Evolutionary conservation across 345 rosid genomes (phyloP), one percentile per base, ranked within the genome.

Genomic region (Linum usitatissimum): DNA sequence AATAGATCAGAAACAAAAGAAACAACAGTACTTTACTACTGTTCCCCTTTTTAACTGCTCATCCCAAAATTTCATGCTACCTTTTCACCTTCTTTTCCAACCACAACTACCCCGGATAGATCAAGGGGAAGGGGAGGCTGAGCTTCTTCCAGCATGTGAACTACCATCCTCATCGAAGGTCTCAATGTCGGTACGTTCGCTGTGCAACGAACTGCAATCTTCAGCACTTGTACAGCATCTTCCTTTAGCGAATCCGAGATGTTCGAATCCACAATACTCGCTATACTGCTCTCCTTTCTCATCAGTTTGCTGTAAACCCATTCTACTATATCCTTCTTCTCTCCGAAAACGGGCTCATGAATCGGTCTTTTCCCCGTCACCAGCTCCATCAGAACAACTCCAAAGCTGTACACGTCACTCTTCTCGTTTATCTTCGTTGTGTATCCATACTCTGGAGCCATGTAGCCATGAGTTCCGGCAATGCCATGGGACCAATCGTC

Each of bases 341-440:
- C 94, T 4, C 94, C 94, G 10, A 77, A 86, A 59, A 79, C 94
- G 6, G 70, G 66, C 62, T 84, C 97, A 4, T 34, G 5, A 17
- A 71, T 66, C 0, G 97, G 91, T 74, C 77, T 83, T 72, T 74
- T 88, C 53, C 97, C 94, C 0, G 94, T 86, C 28, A 82, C 88
- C 78, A 91, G 61, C 58, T 91, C 97, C 91, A 86, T 65, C 31
- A 91, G 77, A 19, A 91, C 97, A 9, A 91, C 90, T 0, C 97
- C 97, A 0, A 88, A 91, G 64, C 97, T 88, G 70, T 88, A 91
- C 53, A 91, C 94, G 3, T 91, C 97, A 2, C 90, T 86, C 81
- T 88, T 88, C 81, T 81, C 86, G 4, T 65, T 83, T 61, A 86
- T 63, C 60, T 78, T 79, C 53, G 58, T 63, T 2, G 85, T 75